phyloP scores from a whole-genome alignment of 2,329 filamentous ascomycete species.

The Lachnellula arida region DNA sequence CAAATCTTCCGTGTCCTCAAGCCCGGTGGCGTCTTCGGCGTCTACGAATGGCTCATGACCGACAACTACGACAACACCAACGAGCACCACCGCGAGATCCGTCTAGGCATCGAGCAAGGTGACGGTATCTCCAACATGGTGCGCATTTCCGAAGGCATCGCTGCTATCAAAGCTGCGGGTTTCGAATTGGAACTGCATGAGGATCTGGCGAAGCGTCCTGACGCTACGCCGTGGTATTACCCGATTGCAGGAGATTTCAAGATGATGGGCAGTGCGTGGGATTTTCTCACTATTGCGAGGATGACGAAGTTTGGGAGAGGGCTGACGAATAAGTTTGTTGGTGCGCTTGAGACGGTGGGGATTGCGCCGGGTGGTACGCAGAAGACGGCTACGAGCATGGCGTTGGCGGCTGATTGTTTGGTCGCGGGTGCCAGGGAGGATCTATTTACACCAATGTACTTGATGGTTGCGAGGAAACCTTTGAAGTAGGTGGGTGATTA shows the following conservation, averaged over 20 bases:
- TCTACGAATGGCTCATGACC: constrained; percentile 99
- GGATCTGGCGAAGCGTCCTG: constrained; percentile 76
- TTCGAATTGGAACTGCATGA: constrained; percentile 83
- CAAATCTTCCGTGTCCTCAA: constrained; percentile 95
- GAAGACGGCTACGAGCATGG: constrained; percentile 89
- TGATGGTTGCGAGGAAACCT: constrained; percentile 92
- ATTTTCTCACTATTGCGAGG: constrained; percentile 77
- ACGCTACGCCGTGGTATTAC: constrained; percentile 89
- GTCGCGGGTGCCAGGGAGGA: constrained; percentile 83
- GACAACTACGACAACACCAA: constrained; percentile 91
- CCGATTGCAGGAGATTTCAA: constrained; percentile 80
- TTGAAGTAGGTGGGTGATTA: constrained; percentile 4
- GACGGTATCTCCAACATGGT: constrained; percentile 99
- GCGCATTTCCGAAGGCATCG: constrained; percentile 74
- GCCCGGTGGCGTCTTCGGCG: constrained; percentile 91
- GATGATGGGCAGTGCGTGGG: constrained; percentile 73
- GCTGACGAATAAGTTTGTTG: constrained; percentile 72
- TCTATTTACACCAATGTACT: constrained; percentile 98
- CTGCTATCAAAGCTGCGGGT: constrained; percentile 81
- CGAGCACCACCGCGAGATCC: constrained; percentile 81
- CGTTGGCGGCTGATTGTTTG: constrained; percentile 73
- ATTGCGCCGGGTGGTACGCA: constrained; percentile 82
- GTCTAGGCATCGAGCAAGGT: constrained; percentile 93
- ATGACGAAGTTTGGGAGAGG: constrained; percentile 85
- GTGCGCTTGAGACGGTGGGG: constrained; percentile 68